Evolutionary conservation across 116 monocot genomes (phyloP), one percentile per base, ranked within the genome.

Genomic region (Posidonia oceanica): DNA sequence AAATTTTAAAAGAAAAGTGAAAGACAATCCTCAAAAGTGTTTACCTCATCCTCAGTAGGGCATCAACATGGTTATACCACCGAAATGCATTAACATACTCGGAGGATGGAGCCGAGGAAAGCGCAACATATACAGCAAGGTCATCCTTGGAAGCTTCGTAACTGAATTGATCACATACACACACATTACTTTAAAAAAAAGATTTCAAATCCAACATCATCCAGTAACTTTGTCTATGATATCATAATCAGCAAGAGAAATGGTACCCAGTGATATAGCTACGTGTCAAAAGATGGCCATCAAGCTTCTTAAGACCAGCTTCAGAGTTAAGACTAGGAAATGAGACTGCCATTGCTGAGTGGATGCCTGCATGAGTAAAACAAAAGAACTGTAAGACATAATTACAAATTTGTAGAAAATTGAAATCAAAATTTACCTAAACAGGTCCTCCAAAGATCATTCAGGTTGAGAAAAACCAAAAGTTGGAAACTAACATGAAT

Each of bases 131-230:
- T 13, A 88, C 88, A 71, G 80, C 23, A 69, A 86, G 14, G 53
- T 93, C 88, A 81, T 93, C 88, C 80, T 93, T 93, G 7, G 93
- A 86, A 52, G 93, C 88, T 75, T 88, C 86, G 70, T 88, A 93
- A 16, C 92, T 88, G 29, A 60, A 40, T 52, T 5, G 12, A 29
- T 36, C 12, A 56, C 10, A 3, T 39, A 10, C 17, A 60, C n/a
- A 23, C 42, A 39, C 10, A 7, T 6, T 14, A 68, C 20, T n/a
- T n/a, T n/a, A 52, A 11, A 59, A 21, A 14, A n/a, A 13, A 69
- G 36, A 18, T n/a, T 70, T 54, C 3, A 17, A 21, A 62, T 38
- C 55, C 5, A 23, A 17, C 10, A 56, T 22, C 16, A 36, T 5
- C 20, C 3, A 11, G 15, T 16, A 12, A 69, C 39, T 22, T 8